Evolutionary conservation across 768 basidiomycete species (phyloP).

Genomic region (Tremella yokohamensis): DNA sequence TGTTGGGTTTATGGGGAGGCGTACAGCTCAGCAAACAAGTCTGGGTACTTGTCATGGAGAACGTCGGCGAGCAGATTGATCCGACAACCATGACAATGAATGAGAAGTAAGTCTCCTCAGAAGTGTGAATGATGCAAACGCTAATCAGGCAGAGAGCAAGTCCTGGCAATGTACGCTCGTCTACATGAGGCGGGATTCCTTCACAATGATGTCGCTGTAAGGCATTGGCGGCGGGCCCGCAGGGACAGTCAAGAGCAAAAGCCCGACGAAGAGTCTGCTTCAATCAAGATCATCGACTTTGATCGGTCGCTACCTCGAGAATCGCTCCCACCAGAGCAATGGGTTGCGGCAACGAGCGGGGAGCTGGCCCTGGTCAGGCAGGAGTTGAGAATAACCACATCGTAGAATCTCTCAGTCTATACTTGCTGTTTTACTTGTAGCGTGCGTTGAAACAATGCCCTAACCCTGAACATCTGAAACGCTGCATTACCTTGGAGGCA

Average conservation of each 20-base stretch:
- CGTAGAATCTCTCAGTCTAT: too few relatives aligned
- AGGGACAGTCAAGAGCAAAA: too few relatives aligned
- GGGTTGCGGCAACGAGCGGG: too few relatives aligned
- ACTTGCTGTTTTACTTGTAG: too few relatives aligned
- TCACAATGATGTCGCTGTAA: neutral
- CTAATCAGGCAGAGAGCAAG: neutral
- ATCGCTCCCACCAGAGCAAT: too few relatives aligned
- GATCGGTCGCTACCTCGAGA: neutral
- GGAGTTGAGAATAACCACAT: too few relatives aligned
- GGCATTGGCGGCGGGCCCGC: neutral
- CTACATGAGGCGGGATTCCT: neutral
- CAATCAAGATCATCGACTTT: constrained; percentile 3
- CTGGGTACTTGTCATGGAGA: constrained; percentile 1
- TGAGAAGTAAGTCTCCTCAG: neutral
- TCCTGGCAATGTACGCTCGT: neutral
- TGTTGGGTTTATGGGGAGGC: neutral
- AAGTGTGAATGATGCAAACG: neutral
- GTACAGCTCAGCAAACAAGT: neutral
- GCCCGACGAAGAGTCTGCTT: neutral
- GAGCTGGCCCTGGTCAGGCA: too few relatives aligned
- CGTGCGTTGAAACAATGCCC: too few relatives aligned
- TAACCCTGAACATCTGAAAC: too few relatives aligned
- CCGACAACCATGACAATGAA: neutral
- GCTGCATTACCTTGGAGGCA: too few relatives aligned
- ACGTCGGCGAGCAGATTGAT: neutral